A percentile compares a stretch with the other conserved stretches of the same genome.
phyloP scores from a whole-genome alignment of 2,329 filamentous ascomycete genomes.

The Hortaea werneckii region DNA sequence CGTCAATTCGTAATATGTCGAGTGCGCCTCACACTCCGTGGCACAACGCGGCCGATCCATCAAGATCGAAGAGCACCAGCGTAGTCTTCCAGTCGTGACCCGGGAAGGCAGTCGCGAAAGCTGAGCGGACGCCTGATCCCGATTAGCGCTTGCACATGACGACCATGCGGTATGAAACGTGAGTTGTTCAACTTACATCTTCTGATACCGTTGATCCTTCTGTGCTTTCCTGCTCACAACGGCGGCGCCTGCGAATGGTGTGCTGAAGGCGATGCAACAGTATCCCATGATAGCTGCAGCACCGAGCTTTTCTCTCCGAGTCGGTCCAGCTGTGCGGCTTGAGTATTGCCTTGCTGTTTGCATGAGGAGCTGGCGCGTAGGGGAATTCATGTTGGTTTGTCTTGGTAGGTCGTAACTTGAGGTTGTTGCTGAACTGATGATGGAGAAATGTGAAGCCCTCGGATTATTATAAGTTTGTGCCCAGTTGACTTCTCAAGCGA shows the following conservation, averaged over 20 bases:
- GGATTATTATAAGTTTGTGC: too few relatives aligned
- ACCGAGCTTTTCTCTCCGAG: conserved; percentile 17
- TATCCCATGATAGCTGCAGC: conserved; percentile 21
- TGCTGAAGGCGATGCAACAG: conserved; percentile 25
- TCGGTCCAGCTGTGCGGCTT: conserved; percentile 9
- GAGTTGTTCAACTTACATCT: conserved; percentile 15
- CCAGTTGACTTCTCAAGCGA: too few relatives aligned
- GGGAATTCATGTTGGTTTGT: conserved; percentile 46
- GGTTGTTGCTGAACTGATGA: too few relatives aligned
- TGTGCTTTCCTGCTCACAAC: conserved; percentile 21
- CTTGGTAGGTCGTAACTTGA: too few relatives aligned
- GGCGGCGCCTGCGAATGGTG: conserved; percentile 25
- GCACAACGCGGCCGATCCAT: not conserved
- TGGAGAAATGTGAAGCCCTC: too few relatives aligned
- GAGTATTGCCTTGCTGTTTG: conserved; percentile 21
- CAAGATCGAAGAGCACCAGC: conserved; percentile 16
- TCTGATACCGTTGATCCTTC: conserved; percentile 22
- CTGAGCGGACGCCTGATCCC: conserved; percentile 23
- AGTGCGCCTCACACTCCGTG: too few relatives aligned
- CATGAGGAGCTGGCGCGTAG: conserved; percentile 10
- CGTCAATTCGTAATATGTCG: too few relatives aligned
- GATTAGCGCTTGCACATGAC: not conserved
- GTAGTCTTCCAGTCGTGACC: conserved; percentile 25
- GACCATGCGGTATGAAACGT: not conserved
- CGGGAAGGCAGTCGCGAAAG: conserved; percentile 26